Base-by-base conservation (phyloP, 305 asterid genomes). In the Rubia peregrina region DNA sequence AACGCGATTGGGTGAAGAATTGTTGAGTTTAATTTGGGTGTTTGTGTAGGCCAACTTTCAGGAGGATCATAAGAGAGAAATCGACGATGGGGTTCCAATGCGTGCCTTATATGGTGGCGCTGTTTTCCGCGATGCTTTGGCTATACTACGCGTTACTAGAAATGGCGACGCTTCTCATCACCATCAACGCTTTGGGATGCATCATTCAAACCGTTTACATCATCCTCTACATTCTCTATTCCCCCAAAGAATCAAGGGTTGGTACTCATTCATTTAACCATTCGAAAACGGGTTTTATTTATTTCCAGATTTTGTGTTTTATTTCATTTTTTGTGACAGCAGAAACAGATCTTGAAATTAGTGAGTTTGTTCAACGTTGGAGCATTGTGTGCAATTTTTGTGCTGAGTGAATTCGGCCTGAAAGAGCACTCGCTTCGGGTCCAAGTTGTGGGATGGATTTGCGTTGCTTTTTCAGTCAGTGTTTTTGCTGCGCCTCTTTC, bases 81-180 rank as follows among this genome's bases (percentile, higher is more conserved):
- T 90, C 97, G 7, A 89, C 97, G 0, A 67, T 86, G 89, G 96
- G 92, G 17, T 90, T 79, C 68, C 88, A 89, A 67, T 81, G 90
- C 13, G 56, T 87, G 22, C 97, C 97, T 0, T 89, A 90, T 26
- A 74, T 79, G 5, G 89, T 89, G 8, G 85, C 92, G 6, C 86
- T 90, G 4, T 87, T 89, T 75, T 86, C 96, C 3, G 79, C 96
- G 9, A 82, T 83, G 90, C 75, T 90, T 16, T 90, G 97, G 96
- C 60, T 90, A 83, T 87, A 87, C 68, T 90, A 90, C 40, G 93
- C 97, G 0, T 49, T 87, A 57, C 76, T 87, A 14, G 87, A 87
- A 68, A 67, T 76, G 49, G 84, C 89, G 2, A 1, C 66, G 33
- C 90, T 90, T 36, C 85, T 90, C 16, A 82, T 88, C 79, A 71